Base-by-base conservation (phyloP, 257 asterid genomes). In the Gentiana dahurica region DNA sequence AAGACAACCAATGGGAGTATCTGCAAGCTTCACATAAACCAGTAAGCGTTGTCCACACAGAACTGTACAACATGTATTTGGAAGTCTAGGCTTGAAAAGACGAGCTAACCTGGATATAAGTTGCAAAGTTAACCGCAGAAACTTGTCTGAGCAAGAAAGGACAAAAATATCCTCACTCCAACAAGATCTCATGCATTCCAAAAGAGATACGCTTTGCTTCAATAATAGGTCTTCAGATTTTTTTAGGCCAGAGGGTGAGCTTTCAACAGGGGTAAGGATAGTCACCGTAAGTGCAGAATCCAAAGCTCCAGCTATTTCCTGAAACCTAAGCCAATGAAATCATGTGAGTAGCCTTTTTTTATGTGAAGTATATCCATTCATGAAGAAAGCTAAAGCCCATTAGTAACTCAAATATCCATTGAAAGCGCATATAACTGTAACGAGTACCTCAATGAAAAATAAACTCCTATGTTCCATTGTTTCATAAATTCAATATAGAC, bases 231-330 rank as follows among this genome's bases (percentile, higher is more conserved):
- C 74, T 61, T 69, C 77, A 73, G 89, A 76, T 56, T 59, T 61
- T 63, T 69, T 74, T 64, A 63, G 67, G 65, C 77, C 75, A 32
- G 80, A 61, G 54, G 72, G 49, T 13, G 71, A 59, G 70, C 64
- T 79, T 65, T 70, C 79, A 68, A 80, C 67, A 11, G 79, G 75
- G 39, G 52, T 74, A 41, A 92, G 87, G 36, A 82, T 67, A 68
- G 83, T 59, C 68, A 64, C 76, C 78, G 62, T 60, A 58, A 92
- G 95, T 53, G 86, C 84, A 67, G 96, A 84, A 83, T 92, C 98
- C 83, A 92, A 69, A 72, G 87, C 81, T 68, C 97, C 95, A 6
- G 97, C 98, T 60, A 92, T 88, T 79, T 92, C 97, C 87, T 87
- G 98, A 76, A 92, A 92, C 81, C 97, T 89, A 80, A 75, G 73